Conservation (phyloP, 352 stramenopile genomes). For the Phytophthora hybrid region DNA sequence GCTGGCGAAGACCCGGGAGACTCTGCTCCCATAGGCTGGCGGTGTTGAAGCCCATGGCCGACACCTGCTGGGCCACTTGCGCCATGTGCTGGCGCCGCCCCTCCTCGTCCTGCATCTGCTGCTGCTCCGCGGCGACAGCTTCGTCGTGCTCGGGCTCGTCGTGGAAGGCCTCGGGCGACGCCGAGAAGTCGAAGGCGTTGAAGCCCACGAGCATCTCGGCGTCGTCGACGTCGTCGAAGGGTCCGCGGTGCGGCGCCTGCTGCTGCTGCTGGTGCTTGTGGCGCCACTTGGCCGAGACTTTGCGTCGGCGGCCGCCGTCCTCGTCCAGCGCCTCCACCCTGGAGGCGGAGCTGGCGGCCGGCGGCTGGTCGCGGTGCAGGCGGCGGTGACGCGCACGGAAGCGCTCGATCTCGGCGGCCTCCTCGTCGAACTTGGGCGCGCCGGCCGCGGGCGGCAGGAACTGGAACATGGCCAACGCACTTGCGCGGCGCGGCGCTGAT, state of each 20-base stretch:
- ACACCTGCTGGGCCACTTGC: slow-evolving; percentile 27
- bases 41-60: slow-evolving; percentile 33
- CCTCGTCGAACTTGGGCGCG: background rate
- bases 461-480: slow-evolving; percentile 25
- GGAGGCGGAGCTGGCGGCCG: background rate
- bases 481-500: background rate
- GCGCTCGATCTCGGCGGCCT: slow-evolving; percentile 46
- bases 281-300: slow-evolving; percentile 40
- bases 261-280: slow-evolving; percentile 32
- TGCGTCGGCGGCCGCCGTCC: slow-evolving; percentile 45
- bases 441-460: slow-evolving; percentile 2
- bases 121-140: background rate
- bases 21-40: slow-evolving; percentile 44
- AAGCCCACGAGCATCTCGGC: slow-evolving; percentile 28
- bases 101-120: background rate
- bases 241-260: background rate
- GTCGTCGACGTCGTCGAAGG: slow-evolving; percentile 14
- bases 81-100: slow-evolving; percentile 13
- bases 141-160: background rate
- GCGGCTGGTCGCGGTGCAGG: slow-evolving; percentile 32
- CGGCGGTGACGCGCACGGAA: slow-evolving; percentile 49
- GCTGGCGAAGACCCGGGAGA: no score
- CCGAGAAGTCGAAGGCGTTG: slow-evolving; percentile 53
- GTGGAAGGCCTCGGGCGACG: slow-evolving; percentile 40
- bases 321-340: slow-evolving; percentile 22